A percentile compares a stretch with the other conserved stretches of the same genome.
phyloP scores from a whole-genome alignment of 805 yeast species.

The Maudiozyma serrabonitensis region DNA sequence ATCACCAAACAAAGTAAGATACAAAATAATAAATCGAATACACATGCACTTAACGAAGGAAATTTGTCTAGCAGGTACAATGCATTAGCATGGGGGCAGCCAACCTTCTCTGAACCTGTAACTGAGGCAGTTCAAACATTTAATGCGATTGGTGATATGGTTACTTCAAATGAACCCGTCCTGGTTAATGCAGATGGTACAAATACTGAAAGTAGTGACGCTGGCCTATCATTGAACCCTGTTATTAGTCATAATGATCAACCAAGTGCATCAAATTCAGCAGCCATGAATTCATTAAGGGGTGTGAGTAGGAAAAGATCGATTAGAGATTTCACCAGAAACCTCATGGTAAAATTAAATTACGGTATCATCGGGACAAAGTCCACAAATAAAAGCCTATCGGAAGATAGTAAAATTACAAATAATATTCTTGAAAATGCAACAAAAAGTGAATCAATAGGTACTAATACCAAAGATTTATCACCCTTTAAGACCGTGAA shows the following conservation, averaged over 20 bases:
- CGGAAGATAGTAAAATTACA: too few relatives aligned
- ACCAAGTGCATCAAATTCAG: conserved; percentile 7
- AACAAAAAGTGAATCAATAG: too few relatives aligned
- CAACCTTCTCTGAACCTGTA: conserved; percentile 19
- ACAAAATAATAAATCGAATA: background rate
- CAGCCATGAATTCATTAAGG: conserved; percentile 22
- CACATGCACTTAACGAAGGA: background rate
- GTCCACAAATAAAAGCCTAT: too few relatives aligned
- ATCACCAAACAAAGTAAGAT: background rate
- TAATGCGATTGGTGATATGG: conserved; percentile 19
- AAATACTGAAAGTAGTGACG: background rate
- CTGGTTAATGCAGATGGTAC: background rate
- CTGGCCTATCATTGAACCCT: background rate
- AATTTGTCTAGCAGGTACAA: background rate
- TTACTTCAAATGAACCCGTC: background rate
- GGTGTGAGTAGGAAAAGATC: conserved; percentile 14
- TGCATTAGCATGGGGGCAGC: conserved; percentile 20
- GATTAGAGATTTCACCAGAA: conserved; percentile 5
- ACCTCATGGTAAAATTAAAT: background rate
- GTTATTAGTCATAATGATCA: background rate
- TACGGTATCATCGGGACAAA: background rate
- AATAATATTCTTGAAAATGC: too few relatives aligned
- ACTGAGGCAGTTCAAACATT: conserved; percentile 17
- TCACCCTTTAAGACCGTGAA: too few relatives aligned
- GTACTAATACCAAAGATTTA: too few relatives aligned